Evolutionary conservation across 2,329 filamentous ascomycete species (phyloP).

Genomic region (Exutisphaerella laricina): DNA sequence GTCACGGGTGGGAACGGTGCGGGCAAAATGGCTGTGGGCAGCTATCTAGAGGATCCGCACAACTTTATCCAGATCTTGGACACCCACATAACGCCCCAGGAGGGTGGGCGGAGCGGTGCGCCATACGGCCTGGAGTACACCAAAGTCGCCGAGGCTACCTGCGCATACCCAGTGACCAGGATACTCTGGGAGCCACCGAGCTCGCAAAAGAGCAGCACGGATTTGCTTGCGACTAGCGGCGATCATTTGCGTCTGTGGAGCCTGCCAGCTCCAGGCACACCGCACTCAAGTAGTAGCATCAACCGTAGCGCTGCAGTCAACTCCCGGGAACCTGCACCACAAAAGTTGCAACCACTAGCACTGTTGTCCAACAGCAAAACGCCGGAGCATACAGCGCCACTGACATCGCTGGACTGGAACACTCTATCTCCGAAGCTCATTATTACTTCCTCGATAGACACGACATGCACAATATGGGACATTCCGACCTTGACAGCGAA

Average conservation of each 20-base stretch:
- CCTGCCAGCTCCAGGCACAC: constrained; percentile 51
- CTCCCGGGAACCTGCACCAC: constrained; percentile 55
- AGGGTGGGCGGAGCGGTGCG: constrained; percentile 62
- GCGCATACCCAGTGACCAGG: constrained; percentile 93
- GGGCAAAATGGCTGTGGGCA: constrained; percentile 90
- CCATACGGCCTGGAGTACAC: constrained; percentile 81
- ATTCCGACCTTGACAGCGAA: constrained; percentile 97
- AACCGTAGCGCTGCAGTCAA: constrained; percentile 58
- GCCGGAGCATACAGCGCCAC: constrained; percentile 91
- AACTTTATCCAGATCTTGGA: constrained; percentile 99
- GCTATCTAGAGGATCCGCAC: constrained; percentile 95
- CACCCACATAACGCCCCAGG: constrained; percentile 67
- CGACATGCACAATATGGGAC: constrained; percentile 99
- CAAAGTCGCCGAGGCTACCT: constrained; percentile 91
- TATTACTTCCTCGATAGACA: constrained; percentile 98
- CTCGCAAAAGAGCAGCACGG: constrained; percentile 89
- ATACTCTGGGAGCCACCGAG: constrained; percentile 95
- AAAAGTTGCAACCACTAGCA: constrained; percentile 86
- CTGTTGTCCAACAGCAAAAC: constrained; percentile 97
- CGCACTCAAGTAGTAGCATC: constrained; percentile 52
- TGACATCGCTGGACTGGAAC: constrained; percentile 98
- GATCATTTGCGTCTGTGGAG: constrained; percentile 95
- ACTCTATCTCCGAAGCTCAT: constrained; percentile 94
- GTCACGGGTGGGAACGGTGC: constrained; percentile 68
- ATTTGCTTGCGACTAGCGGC: constrained; percentile 88